Conservation (phyloP, 1,284 basidiomycete genomes). For the Irpex sp. region DNA sequence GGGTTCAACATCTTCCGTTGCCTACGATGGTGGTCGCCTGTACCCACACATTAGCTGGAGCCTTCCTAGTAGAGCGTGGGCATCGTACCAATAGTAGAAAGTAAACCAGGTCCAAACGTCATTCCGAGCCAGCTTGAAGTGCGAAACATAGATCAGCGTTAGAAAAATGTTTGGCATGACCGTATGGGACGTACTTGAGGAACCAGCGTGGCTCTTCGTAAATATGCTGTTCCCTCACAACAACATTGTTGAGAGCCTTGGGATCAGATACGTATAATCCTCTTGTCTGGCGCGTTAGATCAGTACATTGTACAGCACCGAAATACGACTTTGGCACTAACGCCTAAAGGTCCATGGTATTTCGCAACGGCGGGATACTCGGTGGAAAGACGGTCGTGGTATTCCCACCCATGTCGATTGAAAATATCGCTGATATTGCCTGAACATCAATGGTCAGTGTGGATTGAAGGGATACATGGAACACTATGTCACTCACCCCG, state of each 20-base stretch:
- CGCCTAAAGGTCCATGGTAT: conserved; percentile 14
- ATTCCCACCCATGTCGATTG: conserved; percentile 18
- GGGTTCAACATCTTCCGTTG: conserved; percentile 32
- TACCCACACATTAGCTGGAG: neutral
- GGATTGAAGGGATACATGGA: neutral
- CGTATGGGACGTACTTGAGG: neutral
- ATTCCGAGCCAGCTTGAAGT: conserved; percentile 10
- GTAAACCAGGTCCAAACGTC: conserved; percentile 18
- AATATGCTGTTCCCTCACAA: conserved; percentile 13
- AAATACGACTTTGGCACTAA: neutral
- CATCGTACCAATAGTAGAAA: conserved; percentile 14
- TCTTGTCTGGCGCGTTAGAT: neutral
- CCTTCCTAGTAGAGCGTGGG: no score
- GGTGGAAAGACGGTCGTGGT: conserved; percentile 8
- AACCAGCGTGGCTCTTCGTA: conserved; percentile 11
- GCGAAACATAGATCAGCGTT: neutral
- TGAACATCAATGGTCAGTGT: neutral
- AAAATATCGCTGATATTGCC: conserved; percentile 16
- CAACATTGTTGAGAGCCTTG: conserved; percentile 10
- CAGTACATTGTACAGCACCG: neutral
- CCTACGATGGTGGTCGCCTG: conserved; percentile 27
- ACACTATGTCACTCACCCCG: neutral
- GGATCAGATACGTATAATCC: conserved; percentile 16
- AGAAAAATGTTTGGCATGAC: neutral
- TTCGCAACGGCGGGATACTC: conserved; percentile 16